phyloP scores from a whole-genome alignment of 2,329 filamentous ascomycete species.

The Verticillium nubilum region DNA sequence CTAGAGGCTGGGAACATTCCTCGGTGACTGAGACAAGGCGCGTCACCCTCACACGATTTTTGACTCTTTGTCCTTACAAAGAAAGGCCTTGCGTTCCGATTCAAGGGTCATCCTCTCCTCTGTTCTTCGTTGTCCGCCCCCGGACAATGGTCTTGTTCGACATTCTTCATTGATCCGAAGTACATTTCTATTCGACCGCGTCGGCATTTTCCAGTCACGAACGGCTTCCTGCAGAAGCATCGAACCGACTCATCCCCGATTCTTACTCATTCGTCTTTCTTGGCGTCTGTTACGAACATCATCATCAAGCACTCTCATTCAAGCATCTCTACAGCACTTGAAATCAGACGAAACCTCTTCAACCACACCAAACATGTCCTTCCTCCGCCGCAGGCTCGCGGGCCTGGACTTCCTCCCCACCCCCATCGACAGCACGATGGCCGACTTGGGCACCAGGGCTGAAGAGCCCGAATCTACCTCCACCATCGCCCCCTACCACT shows the following conservation, averaged over 20 bases:
- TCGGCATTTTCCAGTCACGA: background rate
- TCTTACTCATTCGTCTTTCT: background rate
- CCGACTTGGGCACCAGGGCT: slow-evolving; percentile 13
- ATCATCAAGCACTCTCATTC: background rate
- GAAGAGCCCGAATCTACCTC: slow-evolving; percentile 25
- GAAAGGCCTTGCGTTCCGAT: background rate
- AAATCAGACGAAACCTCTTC: background rate
- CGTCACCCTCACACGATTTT: background rate
- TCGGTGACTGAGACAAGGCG: background rate
- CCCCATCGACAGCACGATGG: slow-evolving; percentile 23
- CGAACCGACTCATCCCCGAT: background rate
- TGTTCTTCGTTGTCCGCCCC: background rate
- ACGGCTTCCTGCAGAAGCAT: background rate
- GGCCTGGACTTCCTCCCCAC: slow-evolving; percentile 22
- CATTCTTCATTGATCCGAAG: background rate
- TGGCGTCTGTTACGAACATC: background rate
- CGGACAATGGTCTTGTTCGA: background rate
- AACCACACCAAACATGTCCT: slow-evolving; percentile 3
- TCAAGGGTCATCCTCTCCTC: background rate
- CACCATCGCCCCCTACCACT: slow-evolving; percentile 51
- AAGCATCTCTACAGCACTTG: background rate
- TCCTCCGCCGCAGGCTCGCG: slow-evolving; percentile 21
- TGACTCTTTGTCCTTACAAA: background rate
- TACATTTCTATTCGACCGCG: background rate
- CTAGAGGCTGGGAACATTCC: background rate